Evolutionary conservation across 75 land plant genomes (phyloP), one percentile per base, ranked within the genome.

Genomic region (Pinus tabuliformis): DNA sequence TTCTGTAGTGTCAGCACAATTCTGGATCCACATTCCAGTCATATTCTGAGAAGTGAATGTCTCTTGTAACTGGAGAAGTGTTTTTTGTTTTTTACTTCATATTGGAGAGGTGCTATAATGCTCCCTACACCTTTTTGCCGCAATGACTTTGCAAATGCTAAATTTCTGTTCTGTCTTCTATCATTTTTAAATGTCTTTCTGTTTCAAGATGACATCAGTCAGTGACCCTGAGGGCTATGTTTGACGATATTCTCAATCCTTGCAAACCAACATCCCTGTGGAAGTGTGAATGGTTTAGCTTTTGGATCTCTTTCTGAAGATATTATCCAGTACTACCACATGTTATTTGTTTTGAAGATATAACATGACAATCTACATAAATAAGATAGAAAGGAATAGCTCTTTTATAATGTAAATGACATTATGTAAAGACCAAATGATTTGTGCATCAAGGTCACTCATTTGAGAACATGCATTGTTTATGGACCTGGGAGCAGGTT

Each of bases 401-500:
- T 20, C 24, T 42, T 39, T 36, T 17, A 15, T 68, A 68, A 42
- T 68, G 52, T 68, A 13, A 39, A 42, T 68, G 52, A 12, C 21
- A n/a, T 20, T 37, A 68, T 36, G 39, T 68, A 49, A 39, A 68
- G 52, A 68, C 11, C n/a, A 20, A 68, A 42, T 68, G 54, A 68
- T 39, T 17, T 66, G 9, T 65, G 42, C 74, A 21, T 17, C 59
- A 52, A 26, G 37, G 6, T 1, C 13, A 30, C 18, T 57, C 26
- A 52, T 56, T 15, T 73, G 22, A 21, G 30, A 73, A 22, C 36
- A 22, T 14, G 5, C 17, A 56, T 6, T 66, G 18, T 70, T 68
- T 21, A 24, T 78, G 56, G 14, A 49, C 78, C 72, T 61, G 56
- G 56, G 68, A 81, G 77, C 79, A 93, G 95, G 81, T 93, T 93